A percentile compares a stretch with the other conserved stretches of the same genome.
These are phyloP conservation scores for Corylus americana DNA, from an alignment of 306 rosid species.

Conservation along the genomic window DNA sequence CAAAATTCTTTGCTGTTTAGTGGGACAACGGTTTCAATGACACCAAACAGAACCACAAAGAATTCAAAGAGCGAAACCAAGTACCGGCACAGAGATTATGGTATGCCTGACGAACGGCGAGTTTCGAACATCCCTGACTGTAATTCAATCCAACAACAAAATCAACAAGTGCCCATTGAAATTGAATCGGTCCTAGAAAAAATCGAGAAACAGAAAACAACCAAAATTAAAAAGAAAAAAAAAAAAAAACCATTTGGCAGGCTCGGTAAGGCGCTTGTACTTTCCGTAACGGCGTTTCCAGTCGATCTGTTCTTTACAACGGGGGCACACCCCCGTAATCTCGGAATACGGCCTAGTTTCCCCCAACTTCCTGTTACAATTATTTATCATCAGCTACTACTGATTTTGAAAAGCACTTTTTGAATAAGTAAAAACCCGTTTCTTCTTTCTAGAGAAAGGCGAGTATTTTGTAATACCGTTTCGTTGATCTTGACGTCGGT, in stretches of 20 bases:
- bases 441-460: too few relatives aligned
- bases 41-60: neutral
- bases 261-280: conserved; percentile 72
- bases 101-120: conserved; percentile 87
- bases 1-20: conserved; percentile 7
- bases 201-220: neutral
- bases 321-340: too few relatives aligned
- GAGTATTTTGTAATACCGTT: too few relatives aligned
- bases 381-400: too few relatives aligned
- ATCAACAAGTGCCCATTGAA: neutral
- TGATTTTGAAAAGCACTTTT: too few relatives aligned
- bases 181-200: neutral
- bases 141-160: conserved; percentile 10
- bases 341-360: too few relatives aligned
- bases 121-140: conserved; percentile 86
- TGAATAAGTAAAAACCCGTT: too few relatives aligned
- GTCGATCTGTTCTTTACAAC: too few relatives aligned
- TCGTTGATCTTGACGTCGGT: too few relatives aligned
- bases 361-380: too few relatives aligned
- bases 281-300: too few relatives aligned
- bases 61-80: conserved; percentile 22
- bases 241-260: conserved; percentile 65
- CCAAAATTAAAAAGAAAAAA: neutral
- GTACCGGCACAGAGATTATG: conserved; percentile 73
- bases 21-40: neutral